phyloP scores from a whole-genome alignment of 225 moss, liverwort and hornwort genomes.

The Physcomitrellopsis africana region DNA sequence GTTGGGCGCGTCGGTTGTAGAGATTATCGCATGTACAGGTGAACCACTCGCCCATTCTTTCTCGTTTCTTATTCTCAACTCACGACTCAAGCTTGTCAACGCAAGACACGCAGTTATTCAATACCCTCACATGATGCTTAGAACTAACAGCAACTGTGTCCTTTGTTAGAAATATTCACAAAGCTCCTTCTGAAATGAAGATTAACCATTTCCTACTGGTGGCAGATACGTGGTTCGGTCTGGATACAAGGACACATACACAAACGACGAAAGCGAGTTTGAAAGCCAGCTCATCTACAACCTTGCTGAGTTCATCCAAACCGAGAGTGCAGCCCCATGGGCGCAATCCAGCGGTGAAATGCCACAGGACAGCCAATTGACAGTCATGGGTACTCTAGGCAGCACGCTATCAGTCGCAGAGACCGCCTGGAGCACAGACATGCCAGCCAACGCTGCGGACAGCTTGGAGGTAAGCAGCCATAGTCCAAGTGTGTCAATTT shows the following conservation, averaged over 20 bases:
- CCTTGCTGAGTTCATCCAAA: conserved; percentile 61
- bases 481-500: too few species aligned
- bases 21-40: conserved; percentile 33
- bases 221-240: conserved; percentile 31
- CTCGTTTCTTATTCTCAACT: too few species aligned
- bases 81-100: too few species aligned
- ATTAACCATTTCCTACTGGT: neutral
- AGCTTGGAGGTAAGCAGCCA: conserved; percentile 12
- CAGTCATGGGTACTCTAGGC: conserved; percentile 25
- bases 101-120: too few species aligned
- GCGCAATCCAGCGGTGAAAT: conserved; percentile 54
- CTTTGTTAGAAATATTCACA: too few species aligned
- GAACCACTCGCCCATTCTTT: neutral
- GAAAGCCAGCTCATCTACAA: conserved; percentile 39
- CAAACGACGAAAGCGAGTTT: conserved; percentile 18
- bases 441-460: neutral
- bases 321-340: conserved; percentile 47
- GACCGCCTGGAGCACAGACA: conserved; percentile 6
- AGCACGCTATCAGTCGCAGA: neutral
- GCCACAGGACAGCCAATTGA: conserved; percentile 40
- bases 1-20: conserved; percentile 24
- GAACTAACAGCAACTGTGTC: neutral
- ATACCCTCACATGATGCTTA: too few species aligned
- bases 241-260: conserved; percentile 30
- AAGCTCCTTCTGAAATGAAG: too few species aligned